Evolutionary conservation across 371 early-diverging fungal species (phyloP).

Genomic region (Apophysomyces variabilis): DNA sequence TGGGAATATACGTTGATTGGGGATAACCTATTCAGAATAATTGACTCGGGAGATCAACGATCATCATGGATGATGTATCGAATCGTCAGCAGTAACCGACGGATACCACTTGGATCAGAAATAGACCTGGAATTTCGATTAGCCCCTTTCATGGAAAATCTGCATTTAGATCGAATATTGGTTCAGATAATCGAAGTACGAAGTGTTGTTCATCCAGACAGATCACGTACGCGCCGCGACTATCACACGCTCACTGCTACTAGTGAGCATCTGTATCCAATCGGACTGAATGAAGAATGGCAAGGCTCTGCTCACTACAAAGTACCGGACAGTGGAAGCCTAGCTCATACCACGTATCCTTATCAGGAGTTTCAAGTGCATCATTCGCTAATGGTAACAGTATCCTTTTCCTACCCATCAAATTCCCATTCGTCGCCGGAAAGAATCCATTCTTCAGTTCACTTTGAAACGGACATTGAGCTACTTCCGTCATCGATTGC

Average conservation of each 20-base stretch:
- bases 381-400: neutral
- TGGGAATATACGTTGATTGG: neutral
- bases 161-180: neutral
- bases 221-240: neutral
- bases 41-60: neutral
- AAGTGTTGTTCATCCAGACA: slow-evolving; percentile 2
- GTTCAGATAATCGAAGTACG: neutral
- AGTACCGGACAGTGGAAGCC: neutral
- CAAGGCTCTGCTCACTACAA: neutral
- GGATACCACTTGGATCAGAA: neutral
- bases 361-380: slow-evolving; percentile 1
- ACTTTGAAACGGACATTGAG: neutral
- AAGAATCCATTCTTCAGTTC: neutral
- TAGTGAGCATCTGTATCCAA: neutral
- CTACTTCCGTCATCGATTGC: neutral
- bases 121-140: neutral
- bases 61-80: neutral
- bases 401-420: slow-evolving; percentile 1
- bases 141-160: neutral
- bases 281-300: neutral
- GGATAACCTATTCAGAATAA: neutral
- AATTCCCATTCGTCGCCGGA: neutral
- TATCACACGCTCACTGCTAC: neutral
- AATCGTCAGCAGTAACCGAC: neutral
- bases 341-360: neutral